These are phyloP conservation scores for Thelonectria olida DNA, from an alignment of 2,329 filamentous ascomycete genomes.

Conservation along the genomic window DNA sequence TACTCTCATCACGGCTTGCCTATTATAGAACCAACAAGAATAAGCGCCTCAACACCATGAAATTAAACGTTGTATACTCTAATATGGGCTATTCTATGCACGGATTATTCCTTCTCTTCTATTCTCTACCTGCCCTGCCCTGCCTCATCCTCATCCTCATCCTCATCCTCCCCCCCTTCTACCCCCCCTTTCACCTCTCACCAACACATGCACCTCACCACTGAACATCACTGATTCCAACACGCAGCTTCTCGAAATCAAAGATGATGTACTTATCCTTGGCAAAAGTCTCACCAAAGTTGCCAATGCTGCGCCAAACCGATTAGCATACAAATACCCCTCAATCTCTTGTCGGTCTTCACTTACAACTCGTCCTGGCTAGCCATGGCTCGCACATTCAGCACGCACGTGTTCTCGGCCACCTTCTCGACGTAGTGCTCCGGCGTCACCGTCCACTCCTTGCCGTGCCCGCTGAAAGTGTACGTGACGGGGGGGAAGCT, in stretches of 20 bases:
- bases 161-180: neutral
- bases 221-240: constrained; percentile 16
- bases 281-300: constrained; percentile 21
- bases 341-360: neutral
- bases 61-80: neutral
- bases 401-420: constrained; percentile 9
- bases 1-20: no score
- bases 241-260: constrained; percentile 15
- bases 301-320: constrained; percentile 11
- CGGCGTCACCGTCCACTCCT: constrained; percentile 14
- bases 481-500: constrained; percentile 7
- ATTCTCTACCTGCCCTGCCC: no score
- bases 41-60: neutral
- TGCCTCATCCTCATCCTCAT: no score
- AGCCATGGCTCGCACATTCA: constrained; percentile 15
- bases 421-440: constrained; percentile 16
- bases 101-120: neutral
- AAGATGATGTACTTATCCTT: constrained; percentile 20
- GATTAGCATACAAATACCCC: neutral
- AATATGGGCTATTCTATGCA: neutral
- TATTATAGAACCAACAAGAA: no score
- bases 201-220: no score
- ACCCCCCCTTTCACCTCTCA: neutral
- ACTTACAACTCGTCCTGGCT: constrained; percentile 12
- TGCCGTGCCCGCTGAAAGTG: constrained; percentile 5